Evolutionary conservation across 2,329 filamentous ascomycete genomes (phyloP), one percentile per base, ranked within the genome.

Genomic region (Nannizzia gypsea): DNA sequence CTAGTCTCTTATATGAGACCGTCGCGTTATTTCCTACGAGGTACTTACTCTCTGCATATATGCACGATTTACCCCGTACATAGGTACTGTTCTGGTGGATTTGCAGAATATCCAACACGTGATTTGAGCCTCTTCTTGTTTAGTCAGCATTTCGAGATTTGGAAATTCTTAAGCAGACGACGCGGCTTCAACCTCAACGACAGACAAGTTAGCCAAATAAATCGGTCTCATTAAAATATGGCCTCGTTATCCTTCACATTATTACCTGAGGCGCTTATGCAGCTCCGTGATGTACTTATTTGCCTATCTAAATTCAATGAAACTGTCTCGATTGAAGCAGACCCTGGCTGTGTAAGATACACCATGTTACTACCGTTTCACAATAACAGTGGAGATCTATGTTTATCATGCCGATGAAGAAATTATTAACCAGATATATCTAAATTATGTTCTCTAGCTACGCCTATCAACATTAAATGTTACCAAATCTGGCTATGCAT

Each of bases 231-330:
- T 15, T 9, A 6, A 34, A 20, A n/a, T 8, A 64, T 64, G 63
- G 62, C 63, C n/a, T 69, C 68, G 11, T 64, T 77, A 31, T 68
- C 69, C 36, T 83, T 86, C 66, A 81, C 81, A 1, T 73, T 86
- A 46, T 75, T 74, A 44, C 81, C 83, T 11, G 76, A 79, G 63
- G 80, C 81, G 2, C 77, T 83, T 48, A 74, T 77, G 6, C 78
- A 77, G 57, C 66, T 86, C 3, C 83, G 85, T 64, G 83, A 85
- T 67, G 72, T 79, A 6, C 75, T 86, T 26, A 73, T 77, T 40
- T 86, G 83, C 66, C 75, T 86, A 1, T 76, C 79, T 59, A 85
- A 83, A 69, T 86, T 86, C 71, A 82, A 80, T 68, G 83, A 86
- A 64, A 77, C 76, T 2, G 81, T 86, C 13, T 81, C 81, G 22